Percentiles rank a stretch among this genome's conserved stretches.
These are phyloP conservation scores for Beta lomatogona DNA, from an alignment of 179 eudicot species.

Conservation along the genomic window DNA sequence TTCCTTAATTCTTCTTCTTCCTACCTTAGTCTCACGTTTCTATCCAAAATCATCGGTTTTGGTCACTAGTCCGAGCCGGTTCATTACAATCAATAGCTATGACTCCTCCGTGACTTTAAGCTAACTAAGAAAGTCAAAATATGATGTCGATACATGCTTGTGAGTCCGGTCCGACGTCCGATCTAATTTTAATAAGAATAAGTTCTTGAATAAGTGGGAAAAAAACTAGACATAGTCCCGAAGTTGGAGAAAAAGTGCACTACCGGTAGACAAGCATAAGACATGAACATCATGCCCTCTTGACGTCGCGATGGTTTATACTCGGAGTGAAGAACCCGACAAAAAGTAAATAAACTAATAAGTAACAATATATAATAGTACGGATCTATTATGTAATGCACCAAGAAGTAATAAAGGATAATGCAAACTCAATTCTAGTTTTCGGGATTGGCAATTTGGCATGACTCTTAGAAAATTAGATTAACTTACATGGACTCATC, in stretches of 20 bases:
- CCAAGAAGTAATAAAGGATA: background rate
- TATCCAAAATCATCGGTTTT: no score
- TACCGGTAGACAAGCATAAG: constrained; percentile 89
- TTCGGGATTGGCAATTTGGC: background rate
- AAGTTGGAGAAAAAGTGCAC: constrained; percentile 12
- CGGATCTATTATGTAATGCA: background rate
- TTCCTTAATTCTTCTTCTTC: no score
- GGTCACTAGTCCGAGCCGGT: no score
- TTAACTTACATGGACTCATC: constrained; percentile 87
- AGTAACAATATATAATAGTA: background rate
- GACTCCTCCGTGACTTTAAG: background rate
- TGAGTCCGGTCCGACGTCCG: background rate
- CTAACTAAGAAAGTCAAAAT: constrained; percentile 3
- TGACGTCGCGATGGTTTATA: constrained; percentile 67
- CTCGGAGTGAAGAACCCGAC: constrained; percentile 90
- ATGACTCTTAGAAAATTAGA: background rate
- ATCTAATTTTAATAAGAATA: no score
- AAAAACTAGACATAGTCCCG: background rate
- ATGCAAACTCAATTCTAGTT: background rate
- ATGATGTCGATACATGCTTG: background rate
- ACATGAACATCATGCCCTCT: constrained; percentile 70
- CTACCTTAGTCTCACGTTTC: no score
- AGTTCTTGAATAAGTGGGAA: no score
- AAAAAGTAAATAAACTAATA: background rate
- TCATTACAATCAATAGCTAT: background rate